Base-by-base conservation (phyloP, 2,329 filamentous ascomycete species). In the Cordyceps fumosorosea region DNA sequence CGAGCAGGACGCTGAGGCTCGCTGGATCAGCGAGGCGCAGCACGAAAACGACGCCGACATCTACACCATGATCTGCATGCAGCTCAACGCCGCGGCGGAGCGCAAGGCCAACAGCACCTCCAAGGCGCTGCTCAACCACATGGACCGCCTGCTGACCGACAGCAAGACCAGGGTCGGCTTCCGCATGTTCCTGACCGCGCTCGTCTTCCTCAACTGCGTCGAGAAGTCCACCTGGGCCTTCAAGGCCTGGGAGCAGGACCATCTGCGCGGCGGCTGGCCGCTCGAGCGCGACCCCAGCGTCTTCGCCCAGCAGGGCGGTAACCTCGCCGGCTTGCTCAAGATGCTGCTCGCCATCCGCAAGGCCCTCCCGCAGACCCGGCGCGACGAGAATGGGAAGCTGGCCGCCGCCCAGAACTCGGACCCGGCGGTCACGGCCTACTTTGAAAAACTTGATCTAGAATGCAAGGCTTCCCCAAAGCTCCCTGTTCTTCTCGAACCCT, bases 141-240 rank as follows among this genome's bases (percentile, higher is more conserved):
- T 89, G 72, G 84, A 88, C 70, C 80, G 84, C 18, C 78, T 81
- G 44, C 75, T 88, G 37, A 81, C 86, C 63, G 84, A 86, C 67
- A 84, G 82, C 72, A 84, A 85, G 68, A 80, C 78, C 62, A 83
- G 81, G 67, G 78, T 84, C 59, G 81, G 81, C 37, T 86, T 86
- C 67, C 80, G 80, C 66, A 82, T 86, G 73, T 88, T 85, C 67
- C 79, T 88, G 24, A 81, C 84, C 3, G 80, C 83, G 3, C 72
- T 88, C 61, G 81, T 88, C 60, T 81, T 88, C 64, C 79, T 88
- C 54, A 87, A 86, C 68, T 87, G 84, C 66, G 78, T 88, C 16
- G 86, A 89, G 69, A 88, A 88, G 73, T 85, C 84, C 0, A 88
- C 85, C 0, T 89, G 85, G 86, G 82, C 84, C 0, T 88, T 88